Percentiles rank a stretch among this genome's conserved stretches.
These are phyloP conservation scores for Exophiala bonariae DNA, from an alignment of 2,329 filamentous ascomycete genomes.

Conservation along the genomic window DNA sequence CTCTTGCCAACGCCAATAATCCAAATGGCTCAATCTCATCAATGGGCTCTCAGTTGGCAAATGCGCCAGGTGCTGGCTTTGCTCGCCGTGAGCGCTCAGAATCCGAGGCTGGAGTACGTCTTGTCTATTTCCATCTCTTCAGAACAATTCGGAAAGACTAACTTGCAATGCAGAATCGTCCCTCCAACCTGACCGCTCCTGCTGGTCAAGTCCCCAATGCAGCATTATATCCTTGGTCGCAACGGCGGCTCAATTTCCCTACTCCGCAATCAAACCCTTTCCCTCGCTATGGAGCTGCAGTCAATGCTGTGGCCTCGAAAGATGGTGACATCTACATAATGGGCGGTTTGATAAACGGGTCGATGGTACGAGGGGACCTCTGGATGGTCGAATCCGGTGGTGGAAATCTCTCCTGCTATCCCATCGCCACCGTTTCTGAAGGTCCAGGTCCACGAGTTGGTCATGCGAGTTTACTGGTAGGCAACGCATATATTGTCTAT, in stretches of 20 bases:
- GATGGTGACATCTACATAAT: constrained; percentile 97
- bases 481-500: constrained; percentile 98
- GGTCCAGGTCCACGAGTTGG: constrained; percentile 93
- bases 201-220: constrained; percentile 63
- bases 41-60: constrained; percentile 17
- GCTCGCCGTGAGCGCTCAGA: constrained; percentile 56
- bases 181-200: constrained; percentile 31
- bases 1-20: constrained; percentile 15
- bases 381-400: constrained; percentile 94
- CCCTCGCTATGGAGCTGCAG: constrained; percentile 92
- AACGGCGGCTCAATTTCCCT: constrained; percentile 82
- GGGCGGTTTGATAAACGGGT: constrained; percentile 92
- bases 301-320: constrained; percentile 89
- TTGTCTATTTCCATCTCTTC: background rate
- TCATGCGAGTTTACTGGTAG: constrained; percentile 88
- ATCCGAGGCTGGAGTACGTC: constrained; percentile 56
- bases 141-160: constrained; percentile 18
- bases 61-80: constrained; percentile 18
- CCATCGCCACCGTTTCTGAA: constrained; percentile 86
- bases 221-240: constrained; percentile 94
- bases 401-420: constrained; percentile 84
- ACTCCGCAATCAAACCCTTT: constrained; percentile 83
- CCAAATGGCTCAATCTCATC: constrained; percentile 24
- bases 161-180: constrained; percentile 17
- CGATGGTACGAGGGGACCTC: constrained; percentile 92